These are phyloP conservation scores for Oldenlandia corymbosa DNA, from an alignment of 257 asterid genomes.

Conservation along the genomic window DNA sequence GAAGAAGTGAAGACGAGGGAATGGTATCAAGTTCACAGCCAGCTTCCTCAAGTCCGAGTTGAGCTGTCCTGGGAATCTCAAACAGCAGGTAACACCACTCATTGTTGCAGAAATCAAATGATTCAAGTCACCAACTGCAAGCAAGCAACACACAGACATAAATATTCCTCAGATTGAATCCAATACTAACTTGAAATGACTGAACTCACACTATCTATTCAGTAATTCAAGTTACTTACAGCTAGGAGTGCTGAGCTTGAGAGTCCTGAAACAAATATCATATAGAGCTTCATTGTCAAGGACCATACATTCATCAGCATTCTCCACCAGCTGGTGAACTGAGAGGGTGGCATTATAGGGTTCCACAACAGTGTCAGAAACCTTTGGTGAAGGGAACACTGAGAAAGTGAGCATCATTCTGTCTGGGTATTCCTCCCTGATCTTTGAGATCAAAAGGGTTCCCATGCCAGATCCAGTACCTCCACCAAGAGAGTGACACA, in stretches of 20 bases:
- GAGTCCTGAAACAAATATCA: slow-evolving; percentile 84
- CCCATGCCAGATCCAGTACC: slow-evolving; percentile 98
- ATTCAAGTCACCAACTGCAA: slow-evolving; percentile 79
- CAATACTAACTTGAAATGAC: not conserved
- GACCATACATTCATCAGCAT: slow-evolving; percentile 94
- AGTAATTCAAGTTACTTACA: slow-evolving; percentile 37
- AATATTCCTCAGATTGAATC: too few species aligned
- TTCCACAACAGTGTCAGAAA: slow-evolving; percentile 84
- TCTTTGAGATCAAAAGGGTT: slow-evolving; percentile 81
- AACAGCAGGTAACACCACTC: slow-evolving; percentile 86
- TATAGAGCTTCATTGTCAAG: slow-evolving; percentile 89
- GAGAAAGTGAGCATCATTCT: slow-evolving; percentile 97
- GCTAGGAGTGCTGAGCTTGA: slow-evolving; percentile 95
- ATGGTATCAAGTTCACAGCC: slow-evolving; percentile 80
- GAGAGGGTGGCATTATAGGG: slow-evolving; percentile 89
- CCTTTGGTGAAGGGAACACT: slow-evolving; percentile 90
- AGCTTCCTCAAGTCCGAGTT: slow-evolving; percentile 74
- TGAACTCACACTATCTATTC: not conserved
- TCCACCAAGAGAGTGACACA: slow-evolving; percentile 89
- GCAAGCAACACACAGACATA: slow-evolving; percentile 1
- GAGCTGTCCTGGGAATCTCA: slow-evolving; percentile 85
- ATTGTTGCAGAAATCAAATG: slow-evolving; percentile 85
- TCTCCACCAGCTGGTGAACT: slow-evolving; percentile 86
- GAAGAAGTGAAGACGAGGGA: slow-evolving; percentile 91
- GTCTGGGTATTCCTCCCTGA: slow-evolving; percentile 90